Evolutionary conservation across 116 monocot species (phyloP).

Genomic region (Trichopus zeylanicus): DNA sequence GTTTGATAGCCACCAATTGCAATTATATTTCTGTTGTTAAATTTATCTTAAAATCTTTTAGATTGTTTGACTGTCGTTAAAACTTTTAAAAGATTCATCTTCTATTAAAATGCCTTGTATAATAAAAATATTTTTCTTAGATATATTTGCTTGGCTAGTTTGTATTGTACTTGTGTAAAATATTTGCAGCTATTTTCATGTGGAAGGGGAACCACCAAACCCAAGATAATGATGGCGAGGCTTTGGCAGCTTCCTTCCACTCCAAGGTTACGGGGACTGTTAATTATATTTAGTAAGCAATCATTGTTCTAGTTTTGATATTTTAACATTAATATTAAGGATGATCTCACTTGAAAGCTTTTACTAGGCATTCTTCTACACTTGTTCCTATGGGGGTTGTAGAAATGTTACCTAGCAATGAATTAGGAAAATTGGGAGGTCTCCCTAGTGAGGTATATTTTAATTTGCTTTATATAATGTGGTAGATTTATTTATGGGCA

Average conservation of each 20-base stretch:
- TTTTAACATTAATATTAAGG: not conserved
- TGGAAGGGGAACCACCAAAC: conserved; percentile 22
- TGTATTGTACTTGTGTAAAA: too few relatives aligned
- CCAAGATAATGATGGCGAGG: conserved; percentile 45
- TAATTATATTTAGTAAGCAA: conserved; percentile 52
- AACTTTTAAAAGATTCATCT: too few relatives aligned
- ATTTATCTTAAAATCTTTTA: too few relatives aligned
- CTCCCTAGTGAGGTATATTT: conserved; percentile 42
- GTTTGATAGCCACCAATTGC: too few relatives aligned
- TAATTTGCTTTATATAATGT: too few relatives aligned
- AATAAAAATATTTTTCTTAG: too few relatives aligned
- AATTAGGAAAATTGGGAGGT: conserved; percentile 27
- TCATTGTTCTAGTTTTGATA: not conserved
- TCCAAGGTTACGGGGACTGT: conserved; percentile 62
- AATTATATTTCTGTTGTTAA: too few relatives aligned
- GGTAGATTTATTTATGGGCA: too few relatives aligned
- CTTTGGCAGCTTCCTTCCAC: conserved; percentile 54
- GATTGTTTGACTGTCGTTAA: too few relatives aligned
- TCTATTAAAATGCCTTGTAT: too few relatives aligned
- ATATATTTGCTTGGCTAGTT: too few relatives aligned
- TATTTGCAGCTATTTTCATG: too few relatives aligned
- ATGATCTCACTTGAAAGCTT: not conserved
- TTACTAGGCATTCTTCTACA: conserved; percentile 43
- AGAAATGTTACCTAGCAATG: conserved; percentile 35
- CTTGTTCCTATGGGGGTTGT: conserved; percentile 46